phyloP scores from a whole-genome alignment of 768 basidiomycete genomes.

The Rhodotorula toruloides region DNA sequence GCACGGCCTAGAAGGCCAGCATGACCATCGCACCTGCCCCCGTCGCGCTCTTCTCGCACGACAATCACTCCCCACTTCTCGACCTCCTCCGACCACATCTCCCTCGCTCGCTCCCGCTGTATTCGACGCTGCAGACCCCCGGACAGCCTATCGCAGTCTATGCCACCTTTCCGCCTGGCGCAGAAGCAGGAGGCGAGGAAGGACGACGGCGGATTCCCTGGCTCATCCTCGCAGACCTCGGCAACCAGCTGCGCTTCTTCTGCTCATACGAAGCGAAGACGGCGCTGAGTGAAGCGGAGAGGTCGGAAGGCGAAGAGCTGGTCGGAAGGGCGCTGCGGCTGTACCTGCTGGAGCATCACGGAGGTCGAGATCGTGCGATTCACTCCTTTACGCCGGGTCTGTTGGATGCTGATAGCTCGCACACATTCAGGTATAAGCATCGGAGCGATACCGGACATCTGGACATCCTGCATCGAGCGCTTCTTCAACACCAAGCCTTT shows the following conservation, averaged over 20 bases:
- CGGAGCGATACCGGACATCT: conserved; percentile 21
- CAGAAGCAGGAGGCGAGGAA: neutral
- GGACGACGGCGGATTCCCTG: neutral
- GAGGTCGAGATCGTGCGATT: conserved; percentile 4
- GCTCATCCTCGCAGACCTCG: conserved; percentile 12
- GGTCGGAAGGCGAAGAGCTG: neutral
- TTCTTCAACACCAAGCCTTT: neutral
- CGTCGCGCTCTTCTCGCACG: no score
- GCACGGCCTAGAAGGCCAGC: no score
- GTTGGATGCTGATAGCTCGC: no score
- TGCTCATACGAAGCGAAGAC: neutral
- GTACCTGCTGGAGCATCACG: neutral
- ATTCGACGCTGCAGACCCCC: conserved; percentile 9
- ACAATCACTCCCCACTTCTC: neutral
- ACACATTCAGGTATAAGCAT: conserved; percentile 6
- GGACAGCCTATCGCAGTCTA: neutral
- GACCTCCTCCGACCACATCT: conserved; percentile 3
- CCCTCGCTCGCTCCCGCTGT: conserved; percentile 5
- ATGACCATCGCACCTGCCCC: neutral
- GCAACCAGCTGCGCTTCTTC: conserved; percentile 26
- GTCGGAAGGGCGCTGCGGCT: neutral
- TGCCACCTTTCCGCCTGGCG: conserved; percentile 1
- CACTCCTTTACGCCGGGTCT: neutral
- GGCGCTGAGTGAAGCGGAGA: neutral
- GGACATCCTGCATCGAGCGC: neutral